Conservation (phyloP, 768 basidiomycete genomes). For the Russula emetica region DNA sequence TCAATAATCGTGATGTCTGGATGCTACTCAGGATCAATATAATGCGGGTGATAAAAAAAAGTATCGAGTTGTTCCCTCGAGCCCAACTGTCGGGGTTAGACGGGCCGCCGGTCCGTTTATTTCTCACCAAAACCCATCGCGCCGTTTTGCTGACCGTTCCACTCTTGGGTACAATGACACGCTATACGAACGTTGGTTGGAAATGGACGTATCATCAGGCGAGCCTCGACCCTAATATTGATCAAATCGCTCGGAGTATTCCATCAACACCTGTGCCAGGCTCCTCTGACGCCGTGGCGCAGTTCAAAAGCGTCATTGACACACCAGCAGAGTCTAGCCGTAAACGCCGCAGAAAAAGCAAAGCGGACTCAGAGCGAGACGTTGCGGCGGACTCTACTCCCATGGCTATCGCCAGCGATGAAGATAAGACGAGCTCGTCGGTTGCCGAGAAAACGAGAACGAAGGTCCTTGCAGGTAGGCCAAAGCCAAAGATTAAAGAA, state of each 20-base stretch:
- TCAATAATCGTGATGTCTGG: too few species aligned
- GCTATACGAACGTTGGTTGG: conserved; percentile 67
- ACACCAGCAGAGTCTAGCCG: conserved; percentile 53
- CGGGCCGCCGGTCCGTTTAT: too few species aligned
- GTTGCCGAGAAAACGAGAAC: conserved; percentile 31
- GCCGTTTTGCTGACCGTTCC: too few species aligned
- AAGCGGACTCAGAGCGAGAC: conserved; percentile 36
- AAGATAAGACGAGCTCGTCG: conserved; percentile 28
- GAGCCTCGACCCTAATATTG: conserved; percentile 40
- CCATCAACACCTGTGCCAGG: conserved; percentile 12
- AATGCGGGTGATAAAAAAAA: too few species aligned
- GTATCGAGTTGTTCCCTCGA: too few species aligned
- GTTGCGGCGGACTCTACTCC: background rate
- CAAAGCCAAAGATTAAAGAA: conserved; percentile 32
- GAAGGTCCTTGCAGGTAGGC: conserved; percentile 30
- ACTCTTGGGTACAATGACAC: conserved; percentile 51
- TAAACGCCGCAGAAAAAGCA: conserved; percentile 50
- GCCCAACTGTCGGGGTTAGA: too few species aligned
- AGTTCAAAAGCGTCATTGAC: conserved; percentile 13
- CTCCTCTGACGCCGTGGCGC: background rate
- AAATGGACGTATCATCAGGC: conserved; percentile 71
- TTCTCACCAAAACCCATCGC: too few species aligned
- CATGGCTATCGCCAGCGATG: conserved; percentile 6
- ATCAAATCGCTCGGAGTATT: conserved; percentile 25
- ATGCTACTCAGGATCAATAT: too few species aligned